Evolutionary conservation across 345 rosid genomes (phyloP), one percentile per base, ranked within the genome.

Genomic region (Cardiospermum halicacabum): DNA sequence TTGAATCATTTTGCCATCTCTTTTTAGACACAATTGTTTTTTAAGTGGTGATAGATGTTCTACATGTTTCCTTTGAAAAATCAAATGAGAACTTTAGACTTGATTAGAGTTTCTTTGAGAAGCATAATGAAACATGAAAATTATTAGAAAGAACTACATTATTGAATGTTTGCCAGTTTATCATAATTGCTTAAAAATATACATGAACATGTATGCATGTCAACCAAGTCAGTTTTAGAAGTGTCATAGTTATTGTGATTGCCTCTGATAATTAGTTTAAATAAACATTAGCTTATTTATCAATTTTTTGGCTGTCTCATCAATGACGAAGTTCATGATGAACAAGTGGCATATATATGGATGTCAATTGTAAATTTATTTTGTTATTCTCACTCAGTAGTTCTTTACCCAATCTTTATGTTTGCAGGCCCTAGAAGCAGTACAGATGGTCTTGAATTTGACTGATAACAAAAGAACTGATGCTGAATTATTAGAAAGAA

Each of bases 361-460:
- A 21, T 26, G 21, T 11, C n/a, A 11, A 34, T 34, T 19, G 34
- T 36, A 15, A 58, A n/a, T 19, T 3, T 12, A 58, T 21, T 58
- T 2, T 58, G n/a, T 54, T 9, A 0, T 16, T 31, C 3, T 22
- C n/a, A n/a, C n/a, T n/a, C 25, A 22, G 30, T 11, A 51, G 19
- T 53, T 56, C 15, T 53, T 68, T 21, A 11, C 22, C 61, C 24
- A 22, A 47, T 61, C 42, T 57, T 73, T 24, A 39, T 70, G 54
- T 48, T 62, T 50, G 25, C 76, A 90, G 98, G 89, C 95, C 53
- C 71, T 93, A 75, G 96, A 85, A 87, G 97, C 97, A 68, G 15
- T 81, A 56, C 87, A 84, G 77, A 88, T 72, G 85, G 92, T 88
- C 59, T 79, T 82, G 72, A 77, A 67, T 40, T 50, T 88, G 56